Base-by-base conservation (phyloP, 2,329 filamentous ascomycete species). In the Talaromyces sp. region DNA sequence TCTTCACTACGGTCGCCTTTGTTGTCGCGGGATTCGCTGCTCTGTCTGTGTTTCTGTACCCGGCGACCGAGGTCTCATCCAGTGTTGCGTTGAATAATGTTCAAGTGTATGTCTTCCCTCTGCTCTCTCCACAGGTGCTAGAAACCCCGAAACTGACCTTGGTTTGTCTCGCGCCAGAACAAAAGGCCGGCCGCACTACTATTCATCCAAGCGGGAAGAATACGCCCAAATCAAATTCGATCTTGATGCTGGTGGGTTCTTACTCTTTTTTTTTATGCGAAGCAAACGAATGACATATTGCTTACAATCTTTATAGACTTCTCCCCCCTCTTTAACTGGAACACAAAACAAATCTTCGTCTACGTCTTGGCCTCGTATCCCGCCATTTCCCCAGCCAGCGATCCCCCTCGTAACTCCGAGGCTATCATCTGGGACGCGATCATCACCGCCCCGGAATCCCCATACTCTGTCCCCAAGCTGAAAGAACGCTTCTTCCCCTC, bases 291-390 rank as follows among this genome's bases (percentile, higher is more conserved):
- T n/a, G n/a, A n/a, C n/a, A n/a, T n/a, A n/a, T n/a, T n/a, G n/a
- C n/a, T n/a, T n/a, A n/a, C n/a, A n/a, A 24, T 35, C 21, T 5
- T 13, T 14, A 41, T 9, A 82, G 93, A 99, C 78, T 85, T 99
- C 63, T 89, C 87, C 63, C 89, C 89, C 50, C 90, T 99, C 68
- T 98, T 98, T 84, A 96, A 90, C 72, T 99, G 93, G 95, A 99
- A 99, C 82, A 99, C 96, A 21, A 99, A 99, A 77, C 91, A 98
- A 78, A 80, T 99, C 70, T 99, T 98, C 78, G 87, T 97, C 75
- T 99, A 96, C 80, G 87, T 99, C 62, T 93, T 91, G 59, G 93
- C 93, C 58, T 88, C 82, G 59, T 89, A 88, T 72, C 80, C 71
- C 4, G 68, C 81, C 41, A 78, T 80, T 41, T 76, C 77, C 54